These are phyloP conservation scores for Lipomyces anomalus DNA, from an alignment of 805 yeast species.

Conservation along the genomic window DNA sequence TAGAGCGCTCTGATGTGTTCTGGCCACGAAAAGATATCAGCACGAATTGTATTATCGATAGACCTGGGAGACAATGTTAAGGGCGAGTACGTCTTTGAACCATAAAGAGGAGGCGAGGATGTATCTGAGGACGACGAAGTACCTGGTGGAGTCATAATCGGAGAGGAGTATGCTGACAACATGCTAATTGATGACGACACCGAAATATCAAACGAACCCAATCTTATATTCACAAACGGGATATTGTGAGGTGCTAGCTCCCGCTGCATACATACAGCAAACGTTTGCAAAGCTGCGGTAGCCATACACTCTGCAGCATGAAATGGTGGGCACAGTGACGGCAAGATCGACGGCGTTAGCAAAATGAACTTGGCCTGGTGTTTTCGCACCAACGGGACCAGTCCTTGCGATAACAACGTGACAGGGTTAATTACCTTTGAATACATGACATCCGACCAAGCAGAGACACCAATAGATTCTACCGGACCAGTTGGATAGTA, in stretches of 20 bases:
- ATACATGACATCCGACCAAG: conserved; percentile 48
- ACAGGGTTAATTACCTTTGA: conserved; percentile 46
- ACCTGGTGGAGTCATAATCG: conserved; percentile 11
- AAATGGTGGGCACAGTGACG: conserved; percentile 52
- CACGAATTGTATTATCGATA: conserved; percentile 31
- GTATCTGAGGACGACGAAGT: conserved; percentile 3
- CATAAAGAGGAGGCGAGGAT: conserved; percentile 18
- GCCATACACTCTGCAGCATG: conserved; percentile 58
- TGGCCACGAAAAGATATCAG: conserved; percentile 41
- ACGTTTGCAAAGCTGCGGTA: conserved; percentile 40
- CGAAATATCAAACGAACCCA: conserved; percentile 44
- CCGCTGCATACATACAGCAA: conserved; percentile 39
- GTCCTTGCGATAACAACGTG: conserved; percentile 49
- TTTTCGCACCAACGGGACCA: conserved; percentile 48
- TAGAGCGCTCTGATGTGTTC: conserved; percentile 35
- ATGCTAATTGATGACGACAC: conserved; percentile 22
- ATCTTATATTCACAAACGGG: conserved; percentile 40
- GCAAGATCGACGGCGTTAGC: conserved; percentile 51
- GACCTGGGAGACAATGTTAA: background rate
- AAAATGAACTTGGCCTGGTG: conserved; percentile 48
- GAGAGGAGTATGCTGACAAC: background rate
- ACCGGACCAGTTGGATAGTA: conserved; percentile 64
- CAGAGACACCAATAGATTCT: conserved; percentile 46
- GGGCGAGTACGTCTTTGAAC: conserved; percentile 21
- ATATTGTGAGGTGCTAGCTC: conserved; percentile 41